Percentiles rank a stretch among this genome's conserved stretches.
These are phyloP conservation scores for Papiliotrema laurentii DNA, from an alignment of 1,284 basidiomycete species.

Conservation along the genomic window DNA sequence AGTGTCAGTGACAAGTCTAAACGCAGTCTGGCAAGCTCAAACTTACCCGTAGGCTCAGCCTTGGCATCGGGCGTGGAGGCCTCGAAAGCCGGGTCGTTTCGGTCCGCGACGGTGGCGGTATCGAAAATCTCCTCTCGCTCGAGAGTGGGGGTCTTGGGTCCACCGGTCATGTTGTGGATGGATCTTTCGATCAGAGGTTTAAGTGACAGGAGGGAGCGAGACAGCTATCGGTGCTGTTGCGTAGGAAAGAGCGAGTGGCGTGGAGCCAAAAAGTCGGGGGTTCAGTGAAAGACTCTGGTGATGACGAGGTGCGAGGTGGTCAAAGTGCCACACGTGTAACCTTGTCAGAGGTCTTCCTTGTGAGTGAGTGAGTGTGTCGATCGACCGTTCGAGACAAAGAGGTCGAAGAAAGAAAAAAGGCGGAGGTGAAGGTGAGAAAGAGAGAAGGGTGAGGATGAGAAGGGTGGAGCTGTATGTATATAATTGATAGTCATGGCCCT, in stretches of 20 bases:
- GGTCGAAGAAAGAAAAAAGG: background rate
- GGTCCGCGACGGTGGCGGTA: conserved; percentile 11
- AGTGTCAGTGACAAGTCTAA: conserved; percentile 1
- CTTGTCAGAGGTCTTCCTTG: too few relatives aligned
- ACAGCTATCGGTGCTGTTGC: background rate
- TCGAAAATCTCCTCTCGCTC: conserved; percentile 6
- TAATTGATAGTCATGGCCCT: background rate
- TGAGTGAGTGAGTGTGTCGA: too few relatives aligned
- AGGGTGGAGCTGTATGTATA: background rate
- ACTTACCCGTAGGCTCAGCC: conserved; percentile 13
- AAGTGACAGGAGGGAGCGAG: background rate
- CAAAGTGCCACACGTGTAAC: too few relatives aligned
- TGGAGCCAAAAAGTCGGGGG: too few relatives aligned
- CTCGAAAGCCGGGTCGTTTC: conserved; percentile 24
- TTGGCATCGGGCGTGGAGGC: conserved; percentile 21
- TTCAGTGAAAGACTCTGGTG: too few relatives aligned
- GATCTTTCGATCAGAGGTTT: background rate
- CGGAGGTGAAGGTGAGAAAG: background rate
- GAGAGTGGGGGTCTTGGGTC: conserved; percentile 15
- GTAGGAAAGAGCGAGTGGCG: background rate
- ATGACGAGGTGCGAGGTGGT: too few relatives aligned
- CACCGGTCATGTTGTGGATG: conserved; percentile 3
- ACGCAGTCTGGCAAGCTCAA: background rate
- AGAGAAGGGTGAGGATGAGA: background rate
- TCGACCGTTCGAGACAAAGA: too few relatives aligned